Evolutionary conservation across 164 flowering plant genomes (phyloP), one percentile per base, ranked within the genome.

Genomic region (Platanus orientalis): DNA sequence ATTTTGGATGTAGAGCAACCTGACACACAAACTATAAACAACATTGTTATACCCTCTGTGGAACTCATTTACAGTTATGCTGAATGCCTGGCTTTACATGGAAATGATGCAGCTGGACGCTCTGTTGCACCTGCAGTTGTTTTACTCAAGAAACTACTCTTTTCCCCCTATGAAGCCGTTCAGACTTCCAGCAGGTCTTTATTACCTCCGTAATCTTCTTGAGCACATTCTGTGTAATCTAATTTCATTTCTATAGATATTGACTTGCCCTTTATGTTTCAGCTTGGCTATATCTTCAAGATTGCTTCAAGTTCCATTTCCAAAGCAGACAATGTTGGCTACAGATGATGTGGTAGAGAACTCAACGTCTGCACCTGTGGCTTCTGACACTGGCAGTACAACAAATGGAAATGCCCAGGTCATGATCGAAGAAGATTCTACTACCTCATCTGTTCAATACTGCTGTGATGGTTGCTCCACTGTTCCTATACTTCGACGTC

Each of bases 231-330:
- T 27, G 0, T 42, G 11, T 49, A 48, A 20, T 63, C 26, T 26
- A 42, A 21, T 70, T 65, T 51, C 32, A 1, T 27, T n/a, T 57
- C 1, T 34, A 44, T 28, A 6, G 25, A 19, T 57, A 29, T 72
- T 69, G 36, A 68, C 49, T 28, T 42, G 45, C 52, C 36, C 25
- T 67, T 57, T 23, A 40, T 69, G 60, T 78, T 66, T 20, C 88
- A 95, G 99, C 81, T 75, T 95, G 85, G 99, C 99, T n/a, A 85
- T 95, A 78, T 90, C 99, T 63, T 95, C 99, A 62, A 90, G 99
- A 74, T 73, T 95, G 81, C 96, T 95, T 40, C 99, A 95, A 81
- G 98, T 95, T 73, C 99, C 99, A 51, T 95, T 92, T 72, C 99
- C 99, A 67, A 92, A 90, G 79, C 99, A 95, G 78, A 92, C 96